phyloP scores from a whole-genome alignment of 345 rosid species.

The Isatis tinctoria region DNA sequence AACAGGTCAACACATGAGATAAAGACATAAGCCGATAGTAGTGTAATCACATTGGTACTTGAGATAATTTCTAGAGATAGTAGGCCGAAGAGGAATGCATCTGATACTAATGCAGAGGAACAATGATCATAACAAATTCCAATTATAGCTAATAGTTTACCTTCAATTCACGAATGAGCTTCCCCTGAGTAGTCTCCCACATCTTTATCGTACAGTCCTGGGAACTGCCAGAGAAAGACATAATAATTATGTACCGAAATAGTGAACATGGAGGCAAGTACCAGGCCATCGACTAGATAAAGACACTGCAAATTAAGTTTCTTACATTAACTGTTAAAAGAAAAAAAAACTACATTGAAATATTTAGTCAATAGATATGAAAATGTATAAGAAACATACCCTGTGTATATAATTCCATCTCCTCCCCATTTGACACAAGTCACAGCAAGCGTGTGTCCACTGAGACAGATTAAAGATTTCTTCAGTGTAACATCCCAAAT shows the following conservation, averaged over 20 bases:
- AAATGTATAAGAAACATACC: conserved; percentile 40
- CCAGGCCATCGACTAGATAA: neutral
- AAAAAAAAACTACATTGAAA: neutral
- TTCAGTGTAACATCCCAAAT: conserved; percentile 80
- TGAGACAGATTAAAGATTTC: conserved; percentile 70
- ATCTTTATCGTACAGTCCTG: conserved; percentile 95
- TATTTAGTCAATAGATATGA: neutral
- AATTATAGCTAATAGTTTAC: conserved; percentile 30
- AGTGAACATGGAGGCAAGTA: neutral
- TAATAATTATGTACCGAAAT: neutral
- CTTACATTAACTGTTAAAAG: neutral
- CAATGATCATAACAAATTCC: neutral
- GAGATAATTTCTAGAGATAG: neutral
- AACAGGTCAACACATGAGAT: neutral
- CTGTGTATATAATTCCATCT: conserved; percentile 85
- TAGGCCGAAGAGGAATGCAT: neutral
- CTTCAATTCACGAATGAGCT: conserved; percentile 93
- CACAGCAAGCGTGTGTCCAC: conserved; percentile 88
- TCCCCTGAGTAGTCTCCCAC: conserved; percentile 98
- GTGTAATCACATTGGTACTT: neutral
- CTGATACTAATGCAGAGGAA: neutral
- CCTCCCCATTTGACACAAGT: conserved; percentile 99
- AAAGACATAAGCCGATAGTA: neutral
- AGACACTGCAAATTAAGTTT: neutral
- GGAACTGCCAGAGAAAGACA: conserved; percentile 44